Conservation (phyloP, 805 yeast genomes). For the Saccharomyces eubayanus region DNA sequence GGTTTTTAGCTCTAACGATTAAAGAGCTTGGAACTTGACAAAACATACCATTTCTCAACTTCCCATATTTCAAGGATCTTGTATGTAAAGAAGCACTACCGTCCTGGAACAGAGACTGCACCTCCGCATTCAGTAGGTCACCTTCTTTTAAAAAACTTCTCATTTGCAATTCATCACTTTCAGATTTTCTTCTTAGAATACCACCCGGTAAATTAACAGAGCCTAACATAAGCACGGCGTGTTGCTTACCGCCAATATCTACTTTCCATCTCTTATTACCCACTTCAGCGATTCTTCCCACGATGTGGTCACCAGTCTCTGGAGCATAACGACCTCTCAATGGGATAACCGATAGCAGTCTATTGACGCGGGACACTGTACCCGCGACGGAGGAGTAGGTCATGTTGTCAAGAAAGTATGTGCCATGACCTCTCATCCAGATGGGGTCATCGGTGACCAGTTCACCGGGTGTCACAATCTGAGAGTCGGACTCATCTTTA, state of each 20-base stretch:
- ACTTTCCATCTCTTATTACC: conserved; percentile 94
- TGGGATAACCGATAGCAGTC: conserved; percentile 77
- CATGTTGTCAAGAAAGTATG: conserved; percentile 64
- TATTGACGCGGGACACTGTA: conserved; percentile 73
- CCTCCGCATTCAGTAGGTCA: conserved; percentile 90
- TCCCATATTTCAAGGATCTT: conserved; percentile 90
- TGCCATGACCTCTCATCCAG: conserved; percentile 99
- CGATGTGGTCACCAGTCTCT: conserved; percentile 92
- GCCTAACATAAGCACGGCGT: conserved; percentile 87
- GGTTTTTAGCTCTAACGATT: conserved; percentile 78
- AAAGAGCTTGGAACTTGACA: conserved; percentile 74
- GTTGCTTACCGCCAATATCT: conserved; percentile 90
- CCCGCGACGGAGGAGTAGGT: conserved; percentile 94
- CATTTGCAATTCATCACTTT: conserved; percentile 95
- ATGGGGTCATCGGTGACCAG: conserved; percentile 88
- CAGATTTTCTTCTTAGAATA: conserved; percentile 84
- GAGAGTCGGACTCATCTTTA: conserved; percentile 27
- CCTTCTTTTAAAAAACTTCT: conserved; percentile 90
- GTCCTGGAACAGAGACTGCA: conserved; percentile 78
- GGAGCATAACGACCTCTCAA: conserved; percentile 83
- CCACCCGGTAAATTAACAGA: conserved; percentile 98
- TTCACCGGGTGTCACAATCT: conserved; percentile 90
- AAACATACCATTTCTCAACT: conserved; percentile 83
- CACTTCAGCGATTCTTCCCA: conserved; percentile 90
- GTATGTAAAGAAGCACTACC: conserved; percentile 94